phyloP scores from a whole-genome alignment of 805 yeast genomes.

The Starmerella riodocensis region DNA sequence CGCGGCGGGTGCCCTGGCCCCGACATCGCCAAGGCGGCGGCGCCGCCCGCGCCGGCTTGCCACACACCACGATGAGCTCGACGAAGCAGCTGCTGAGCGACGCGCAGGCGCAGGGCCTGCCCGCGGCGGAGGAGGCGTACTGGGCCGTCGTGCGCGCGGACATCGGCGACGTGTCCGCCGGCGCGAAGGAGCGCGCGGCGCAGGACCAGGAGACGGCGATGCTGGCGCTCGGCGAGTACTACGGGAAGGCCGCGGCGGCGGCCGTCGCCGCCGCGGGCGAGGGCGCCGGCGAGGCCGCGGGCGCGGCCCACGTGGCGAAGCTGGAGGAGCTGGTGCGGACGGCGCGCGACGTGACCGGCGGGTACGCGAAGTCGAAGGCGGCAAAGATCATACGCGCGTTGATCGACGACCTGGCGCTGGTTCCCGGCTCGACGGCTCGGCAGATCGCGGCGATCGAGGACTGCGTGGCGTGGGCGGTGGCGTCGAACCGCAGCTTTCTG shows the following conservation, averaged over 20 bases:
- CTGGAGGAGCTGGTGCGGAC: constrained; percentile 50
- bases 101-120: constrained; percentile 18
- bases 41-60: no score
- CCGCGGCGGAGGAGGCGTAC: constrained; percentile 15
- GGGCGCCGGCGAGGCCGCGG: constrained; percentile 6
- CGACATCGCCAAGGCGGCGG: no score
- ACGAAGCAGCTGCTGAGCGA: constrained; percentile 27
- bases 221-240: constrained; percentile 61
- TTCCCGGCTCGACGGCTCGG: constrained; percentile 47
- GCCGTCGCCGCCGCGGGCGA: constrained; percentile 4
- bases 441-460: constrained; percentile 66
- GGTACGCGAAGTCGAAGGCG: constrained; percentile 84
- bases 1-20: no score
- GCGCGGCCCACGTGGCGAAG: constrained; percentile 32
- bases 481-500: constrained; percentile 72
- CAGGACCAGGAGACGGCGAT: constrained; percentile 58
- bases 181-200: constrained; percentile 31
- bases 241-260: constrained; percentile 31
- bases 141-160: constrained; percentile 17
- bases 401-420: constrained; percentile 58
- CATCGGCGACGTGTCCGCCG: constrained; percentile 11
- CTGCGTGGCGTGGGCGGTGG: constrained; percentile 75
- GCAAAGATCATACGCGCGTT: constrained; percentile 77
- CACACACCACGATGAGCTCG: constrained; percentile 9
- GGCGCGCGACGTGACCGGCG: constrained; percentile 58